Evolutionary conservation across 2,329 filamentous ascomycete species (phyloP).

Genomic region (Diaporthe sp.): DNA sequence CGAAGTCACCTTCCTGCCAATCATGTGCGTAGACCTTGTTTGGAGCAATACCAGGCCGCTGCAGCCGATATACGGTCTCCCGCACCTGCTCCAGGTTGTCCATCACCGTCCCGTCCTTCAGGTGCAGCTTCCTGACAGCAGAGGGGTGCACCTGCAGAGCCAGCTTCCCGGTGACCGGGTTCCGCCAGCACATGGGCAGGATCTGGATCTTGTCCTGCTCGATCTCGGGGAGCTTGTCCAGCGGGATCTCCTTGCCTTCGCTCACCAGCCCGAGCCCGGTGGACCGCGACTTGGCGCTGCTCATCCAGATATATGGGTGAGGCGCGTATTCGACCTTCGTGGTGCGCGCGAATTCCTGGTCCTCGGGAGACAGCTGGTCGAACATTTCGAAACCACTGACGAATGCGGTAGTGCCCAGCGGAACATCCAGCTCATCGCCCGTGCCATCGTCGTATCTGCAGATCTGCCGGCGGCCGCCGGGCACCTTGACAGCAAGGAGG

Average conservation of each 20-base stretch:
- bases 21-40: slow-evolving; percentile 79
- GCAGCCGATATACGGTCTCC: slow-evolving; percentile 77
- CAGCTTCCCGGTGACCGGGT: slow-evolving; percentile 77
- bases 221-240: slow-evolving; percentile 63
- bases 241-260: slow-evolving; percentile 68
- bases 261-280: slow-evolving; percentile 81
- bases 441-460: slow-evolving; percentile 82
- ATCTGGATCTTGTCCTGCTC: slow-evolving; percentile 77
- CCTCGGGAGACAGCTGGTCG: slow-evolving; percentile 73
- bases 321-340: slow-evolving; percentile 82
- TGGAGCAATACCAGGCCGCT: slow-evolving; percentile 80
- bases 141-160: slow-evolving; percentile 83
- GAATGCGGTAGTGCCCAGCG: slow-evolving; percentile 83
- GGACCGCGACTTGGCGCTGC: slow-evolving; percentile 73
- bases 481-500: slow-evolving; percentile 81
- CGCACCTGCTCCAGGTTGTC: slow-evolving; percentile 77
- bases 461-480: slow-evolving; percentile 74
- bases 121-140: slow-evolving; percentile 77
- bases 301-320: slow-evolving; percentile 89
- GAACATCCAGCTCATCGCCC: slow-evolving; percentile 75
- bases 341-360: slow-evolving; percentile 76
- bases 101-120: slow-evolving; percentile 76
- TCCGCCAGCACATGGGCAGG: slow-evolving; percentile 83
- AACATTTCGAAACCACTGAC: slow-evolving; percentile 80
- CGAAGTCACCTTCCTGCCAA: slow-evolving; percentile 83